Conservation (phyloP, 2,329 filamentous ascomycete genomes). For the Calonectria ilicicola region DNA sequence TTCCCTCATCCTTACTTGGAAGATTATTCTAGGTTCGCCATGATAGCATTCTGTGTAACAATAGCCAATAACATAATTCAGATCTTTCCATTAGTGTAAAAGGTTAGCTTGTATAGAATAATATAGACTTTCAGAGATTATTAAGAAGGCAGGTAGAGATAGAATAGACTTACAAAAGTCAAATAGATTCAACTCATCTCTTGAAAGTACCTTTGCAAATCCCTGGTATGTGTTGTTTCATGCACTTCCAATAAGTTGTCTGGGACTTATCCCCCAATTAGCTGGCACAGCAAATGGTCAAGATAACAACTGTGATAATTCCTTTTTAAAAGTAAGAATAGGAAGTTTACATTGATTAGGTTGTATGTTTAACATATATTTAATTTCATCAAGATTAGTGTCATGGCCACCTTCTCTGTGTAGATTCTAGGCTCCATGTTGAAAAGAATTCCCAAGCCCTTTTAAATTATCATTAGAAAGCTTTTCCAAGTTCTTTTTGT, state of each 20-base stretch:
- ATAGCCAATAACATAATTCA: neutral
- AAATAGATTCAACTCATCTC: slow-evolving; percentile 12
- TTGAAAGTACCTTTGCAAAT: slow-evolving; percentile 4
- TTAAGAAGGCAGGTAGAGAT: no score
- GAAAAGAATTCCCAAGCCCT: neutral
- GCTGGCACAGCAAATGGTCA: neutral
- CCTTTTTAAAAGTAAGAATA: neutral
- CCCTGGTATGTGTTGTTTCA: neutral
- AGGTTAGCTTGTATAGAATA: no score
- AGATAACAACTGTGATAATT: neutral
- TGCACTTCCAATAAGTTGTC: slow-evolving; percentile 6
- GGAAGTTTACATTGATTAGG: neutral
- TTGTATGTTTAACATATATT: neutral
- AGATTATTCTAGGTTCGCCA: neutral
- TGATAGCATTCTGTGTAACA: slow-evolving; percentile 9
- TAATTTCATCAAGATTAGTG: neutral
- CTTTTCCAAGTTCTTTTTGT: neutral
- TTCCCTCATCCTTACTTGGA: slow-evolving; percentile 9
- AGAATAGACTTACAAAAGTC: slow-evolving; percentile 12
- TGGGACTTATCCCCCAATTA: neutral
- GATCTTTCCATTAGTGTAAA: neutral
- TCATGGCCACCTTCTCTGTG: neutral
- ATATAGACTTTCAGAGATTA: no score
- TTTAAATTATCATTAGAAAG: neutral
- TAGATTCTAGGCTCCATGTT: no score